Conservation (phyloP, 2,329 filamentous ascomycete species). For the Onygenales sp. region DNA sequence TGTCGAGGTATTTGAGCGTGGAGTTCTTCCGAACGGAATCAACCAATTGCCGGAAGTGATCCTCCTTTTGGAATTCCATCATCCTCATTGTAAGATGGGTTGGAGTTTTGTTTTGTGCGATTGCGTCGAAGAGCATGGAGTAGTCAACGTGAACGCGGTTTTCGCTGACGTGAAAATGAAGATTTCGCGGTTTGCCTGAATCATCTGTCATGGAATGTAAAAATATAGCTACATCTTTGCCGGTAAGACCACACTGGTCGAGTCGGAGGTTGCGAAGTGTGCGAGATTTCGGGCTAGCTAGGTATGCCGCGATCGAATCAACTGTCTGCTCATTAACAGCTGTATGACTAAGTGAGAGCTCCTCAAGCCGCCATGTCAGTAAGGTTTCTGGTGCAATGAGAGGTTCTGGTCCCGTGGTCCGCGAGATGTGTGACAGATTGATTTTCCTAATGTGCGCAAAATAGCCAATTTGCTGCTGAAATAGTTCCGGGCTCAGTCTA, state of each 20-base stretch:
- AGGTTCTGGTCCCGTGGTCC: conserved; percentile 53
- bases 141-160: conserved; percentile 41
- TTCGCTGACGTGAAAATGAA: conserved; percentile 59
- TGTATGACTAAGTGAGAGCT: conserved; percentile 56
- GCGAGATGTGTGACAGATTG: conserved; percentile 55
- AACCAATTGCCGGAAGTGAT: conserved; percentile 54
- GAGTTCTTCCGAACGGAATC: conserved; percentile 53
- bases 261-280: conserved; percentile 53
- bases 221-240: conserved; percentile 54
- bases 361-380: conserved; percentile 57
- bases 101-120: conserved; percentile 47
- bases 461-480: conserved; percentile 57
- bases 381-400: conserved; percentile 58
- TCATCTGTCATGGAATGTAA: conserved; percentile 52
- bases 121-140: conserved; percentile 32
- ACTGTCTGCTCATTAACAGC: conserved; percentile 53
- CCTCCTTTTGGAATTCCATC: conserved; percentile 59
- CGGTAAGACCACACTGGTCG: conserved; percentile 58
- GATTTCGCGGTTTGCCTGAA: conserved; percentile 42
- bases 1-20: conserved; percentile 55
- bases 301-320: conserved; percentile 56
- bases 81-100: conserved; percentile 57
- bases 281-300: conserved; percentile 51
- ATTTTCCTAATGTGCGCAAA: conserved; percentile 58
- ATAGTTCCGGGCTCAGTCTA: conserved; percentile 53